Conservation (phyloP, 2,329 filamentous ascomycete species). For the Ophiostoma triangulosporum region DNA sequence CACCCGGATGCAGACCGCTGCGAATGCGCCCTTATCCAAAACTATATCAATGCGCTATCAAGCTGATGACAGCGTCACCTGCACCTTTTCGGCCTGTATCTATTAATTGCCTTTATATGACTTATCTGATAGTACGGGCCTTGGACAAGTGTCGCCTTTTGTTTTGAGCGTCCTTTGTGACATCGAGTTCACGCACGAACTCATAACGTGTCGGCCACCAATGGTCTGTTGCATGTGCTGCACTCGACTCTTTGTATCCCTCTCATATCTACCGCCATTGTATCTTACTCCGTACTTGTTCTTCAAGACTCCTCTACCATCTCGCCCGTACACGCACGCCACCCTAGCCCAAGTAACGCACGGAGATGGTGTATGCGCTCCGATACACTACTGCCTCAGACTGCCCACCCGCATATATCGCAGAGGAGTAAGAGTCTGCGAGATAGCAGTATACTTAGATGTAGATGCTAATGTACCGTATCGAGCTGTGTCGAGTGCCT, state of each 20-base stretch:
- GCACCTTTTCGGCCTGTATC: neutral
- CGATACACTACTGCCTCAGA: slow-evolving; percentile 11
- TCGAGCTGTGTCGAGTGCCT: no score
- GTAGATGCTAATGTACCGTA: no score
- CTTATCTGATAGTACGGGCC: neutral
- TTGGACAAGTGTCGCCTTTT: neutral
- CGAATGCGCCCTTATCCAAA: neutral
- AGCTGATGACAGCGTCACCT: neutral
- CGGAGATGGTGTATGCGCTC: slow-evolving; percentile 11
- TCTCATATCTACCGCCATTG: no score
- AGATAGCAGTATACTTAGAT: neutral
- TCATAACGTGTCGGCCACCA: no score
- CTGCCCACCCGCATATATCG: slow-evolving; percentile 1
- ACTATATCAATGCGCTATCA: neutral
- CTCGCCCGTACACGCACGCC: neutral
- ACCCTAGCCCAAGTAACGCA: slow-evolving; percentile 2
- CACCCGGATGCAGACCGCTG: no score
- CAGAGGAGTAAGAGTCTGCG: no score
- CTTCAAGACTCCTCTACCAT: no score
- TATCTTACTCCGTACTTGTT: no score
- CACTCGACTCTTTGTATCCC: no score
- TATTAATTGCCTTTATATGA: neutral
- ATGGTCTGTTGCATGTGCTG: no score
- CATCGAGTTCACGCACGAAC: neutral
- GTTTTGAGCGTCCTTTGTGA: neutral